Base-by-base conservation (phyloP, 768 basidiomycete species). In the Tylopilus sp. region DNA sequence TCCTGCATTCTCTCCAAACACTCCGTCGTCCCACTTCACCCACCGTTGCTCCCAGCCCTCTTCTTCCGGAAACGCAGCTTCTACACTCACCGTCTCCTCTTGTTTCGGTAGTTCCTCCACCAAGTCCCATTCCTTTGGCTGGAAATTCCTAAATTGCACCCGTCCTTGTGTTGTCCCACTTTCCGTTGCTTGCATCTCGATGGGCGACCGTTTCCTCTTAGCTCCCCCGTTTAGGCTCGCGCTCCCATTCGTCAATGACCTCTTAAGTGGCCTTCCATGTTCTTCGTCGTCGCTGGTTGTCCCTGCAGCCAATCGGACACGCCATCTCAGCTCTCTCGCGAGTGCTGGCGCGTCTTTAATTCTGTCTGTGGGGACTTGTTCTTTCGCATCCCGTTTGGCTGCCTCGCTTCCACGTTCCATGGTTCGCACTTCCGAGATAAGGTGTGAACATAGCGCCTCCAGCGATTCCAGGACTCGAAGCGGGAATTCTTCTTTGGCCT, bases 241-340 rank as follows among this genome's bases (percentile, higher is more conserved):
- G 44, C 33, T 56, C 37, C 66, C 70, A 48, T 66, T 65, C 48
- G 61, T 59, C 64, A 51, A 45, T 47, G 52, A 57, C 49, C 53
- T 65, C 54, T 57, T 74, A 36, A 38, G 53, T 3, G 67, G 63
- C 19, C 56, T 51, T 24, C 65, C 62, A 6, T 63, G 54, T n/a
- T 71, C 74, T 50, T 92, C 89, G 49, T 86, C 87, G 47, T 89
- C 88, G 60, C 87, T 89, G 16, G 73, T 65, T 53, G 81, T 73
- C 26, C 87, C 87, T 7, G 76, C 71, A 6, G 82, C 82, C 40
- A 82, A 70, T 50, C 81, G 80, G 26, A 86, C 78, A 45, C 94
- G 79, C 94, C 94, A 97, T 40, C 88, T 77, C 40, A 97, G 71
- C 66, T 97, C 94, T 57, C 91, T 76, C 17, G 92, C 92, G 49